These are phyloP conservation scores for Thraustochytrium sp. DNA, from an alignment of 352 stramenopile genomes.

Conservation along the genomic window DNA sequence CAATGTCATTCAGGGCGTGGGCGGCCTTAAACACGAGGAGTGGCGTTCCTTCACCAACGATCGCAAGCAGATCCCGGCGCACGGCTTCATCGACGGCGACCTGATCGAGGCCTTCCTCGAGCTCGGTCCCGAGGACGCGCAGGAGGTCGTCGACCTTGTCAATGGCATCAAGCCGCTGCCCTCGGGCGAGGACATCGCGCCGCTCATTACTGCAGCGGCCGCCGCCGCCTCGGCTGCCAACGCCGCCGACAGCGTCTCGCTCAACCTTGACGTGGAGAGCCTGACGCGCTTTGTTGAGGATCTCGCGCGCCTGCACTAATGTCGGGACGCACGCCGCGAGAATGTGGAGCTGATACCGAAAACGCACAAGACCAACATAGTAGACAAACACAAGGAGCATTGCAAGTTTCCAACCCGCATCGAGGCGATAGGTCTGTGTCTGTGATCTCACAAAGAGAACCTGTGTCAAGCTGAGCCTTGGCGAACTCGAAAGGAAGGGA, in stretches of 20 bases:
- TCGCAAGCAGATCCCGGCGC: constrained; percentile 41
- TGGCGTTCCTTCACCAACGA: constrained; percentile 86
- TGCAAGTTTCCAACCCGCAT: too few species aligned
- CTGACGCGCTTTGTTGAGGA: constrained; percentile 31
- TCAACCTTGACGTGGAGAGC: constrained; percentile 25
- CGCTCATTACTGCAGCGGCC: too few species aligned
- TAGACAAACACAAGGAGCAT: too few species aligned
- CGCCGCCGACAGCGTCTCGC: background rate
- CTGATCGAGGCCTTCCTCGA: constrained; percentile 90
- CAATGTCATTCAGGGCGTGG: constrained; percentile 77
- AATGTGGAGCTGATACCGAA: too few species aligned
- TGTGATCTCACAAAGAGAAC: too few species aligned
- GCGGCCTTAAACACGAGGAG: constrained; percentile 81
- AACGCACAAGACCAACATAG: too few species aligned
- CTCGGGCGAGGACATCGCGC: constrained; percentile 10
- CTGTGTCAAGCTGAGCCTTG: too few species aligned
- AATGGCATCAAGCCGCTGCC: constrained; percentile 64
- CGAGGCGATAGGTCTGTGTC: too few species aligned
- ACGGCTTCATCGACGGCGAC: constrained; percentile 92
- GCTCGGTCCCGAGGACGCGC: constrained; percentile 76
- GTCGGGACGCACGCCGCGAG: too few species aligned
- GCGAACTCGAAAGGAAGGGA: too few species aligned
- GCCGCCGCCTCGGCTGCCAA: background rate
- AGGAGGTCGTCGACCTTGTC: constrained; percentile 78
- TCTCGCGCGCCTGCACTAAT: constrained; percentile 33